Percentiles rank a stretch among this genome's conserved stretches.
Evolutionary conservation across 2,329 filamentous ascomycete genomes (phyloP).

Genomic region (Colletotrichum truncatum): DNA sequence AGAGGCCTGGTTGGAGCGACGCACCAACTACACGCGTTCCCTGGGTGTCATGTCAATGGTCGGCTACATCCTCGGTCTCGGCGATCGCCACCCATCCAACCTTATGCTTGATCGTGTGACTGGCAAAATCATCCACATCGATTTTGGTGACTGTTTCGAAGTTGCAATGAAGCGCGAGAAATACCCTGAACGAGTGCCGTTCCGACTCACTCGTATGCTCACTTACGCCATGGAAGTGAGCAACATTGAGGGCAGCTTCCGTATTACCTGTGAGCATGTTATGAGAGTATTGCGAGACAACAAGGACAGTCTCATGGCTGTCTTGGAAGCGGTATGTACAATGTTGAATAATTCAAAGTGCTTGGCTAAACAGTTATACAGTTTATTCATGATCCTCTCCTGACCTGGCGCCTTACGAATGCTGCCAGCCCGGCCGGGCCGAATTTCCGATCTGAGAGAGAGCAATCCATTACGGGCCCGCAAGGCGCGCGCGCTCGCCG

Average conservation of each 20-base stretch:
- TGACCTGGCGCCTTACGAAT: constrained; percentile 90
- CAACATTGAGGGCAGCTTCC: constrained; percentile 98
- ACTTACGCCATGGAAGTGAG: constrained; percentile 99
- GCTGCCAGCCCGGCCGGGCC: constrained; percentile 71
- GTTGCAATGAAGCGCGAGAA: constrained; percentile 99
- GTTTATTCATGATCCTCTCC: constrained; percentile 99
- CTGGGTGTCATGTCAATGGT: constrained; percentile 99
- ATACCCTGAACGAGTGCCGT: constrained; percentile 96
- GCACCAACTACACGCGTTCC: constrained; percentile 98
- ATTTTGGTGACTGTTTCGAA: constrained; percentile 99
- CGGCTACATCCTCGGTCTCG: constrained; percentile 97
- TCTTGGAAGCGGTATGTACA: constrained; percentile 89
- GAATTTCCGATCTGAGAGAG: constrained; percentile 71
- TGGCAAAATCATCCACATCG: constrained; percentile 97
- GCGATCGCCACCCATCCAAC: constrained; percentile 97
- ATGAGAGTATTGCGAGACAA: constrained; percentile 97
- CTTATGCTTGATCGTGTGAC: constrained; percentile 96
- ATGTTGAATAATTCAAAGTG: background rate
- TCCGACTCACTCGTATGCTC: constrained; percentile 97
- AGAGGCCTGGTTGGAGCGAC: constrained; percentile 95
- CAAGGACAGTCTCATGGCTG: constrained; percentile 98
- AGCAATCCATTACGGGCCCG: constrained; percentile 59
- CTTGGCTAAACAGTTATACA: constrained; percentile 46
- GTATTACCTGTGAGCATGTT: constrained; percentile 97
- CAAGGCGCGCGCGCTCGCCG: constrained; percentile 65